Conservation (phyloP, 2,329 filamentous ascomycete species). For the Pseudocercospora cruenta region DNA sequence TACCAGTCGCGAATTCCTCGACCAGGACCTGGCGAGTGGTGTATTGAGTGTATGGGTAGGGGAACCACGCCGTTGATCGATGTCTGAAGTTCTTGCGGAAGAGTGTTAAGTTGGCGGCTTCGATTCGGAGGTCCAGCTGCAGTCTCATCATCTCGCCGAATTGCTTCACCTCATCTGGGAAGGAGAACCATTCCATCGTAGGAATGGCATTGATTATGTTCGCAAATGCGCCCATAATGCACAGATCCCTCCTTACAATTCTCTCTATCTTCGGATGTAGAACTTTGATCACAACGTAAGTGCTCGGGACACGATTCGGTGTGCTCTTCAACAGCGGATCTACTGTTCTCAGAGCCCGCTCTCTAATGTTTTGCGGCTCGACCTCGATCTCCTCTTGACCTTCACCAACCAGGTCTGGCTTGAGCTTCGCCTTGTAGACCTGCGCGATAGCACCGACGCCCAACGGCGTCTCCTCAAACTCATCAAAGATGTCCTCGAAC, state of each 20-base stretch:
- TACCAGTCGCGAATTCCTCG: slow-evolving; percentile 94
- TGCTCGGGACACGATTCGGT: slow-evolving; percentile 82
- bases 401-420: slow-evolving; percentile 69
- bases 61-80: slow-evolving; percentile 92
- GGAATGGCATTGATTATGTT: slow-evolving; percentile 80
- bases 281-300: slow-evolving; percentile 94
- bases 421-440: slow-evolving; percentile 94
- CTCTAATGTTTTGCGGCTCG: slow-evolving; percentile 59
- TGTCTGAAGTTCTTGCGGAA: slow-evolving; percentile 91
- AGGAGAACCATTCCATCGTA: slow-evolving; percentile 94
- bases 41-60: slow-evolving; percentile 89
- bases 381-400: slow-evolving; percentile 31
- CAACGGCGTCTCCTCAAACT: slow-evolving; percentile 86
- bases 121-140: slow-evolving; percentile 93
- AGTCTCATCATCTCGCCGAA: slow-evolving; percentile 99
- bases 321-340: slow-evolving; percentile 84
- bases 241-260: slow-evolving; percentile 84
- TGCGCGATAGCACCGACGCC: slow-evolving; percentile 97
- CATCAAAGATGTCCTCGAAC: slow-evolving; percentile 93
- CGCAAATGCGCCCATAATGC: slow-evolving; percentile 94
- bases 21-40: slow-evolving; percentile 90
- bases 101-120: slow-evolving; percentile 83
- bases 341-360: slow-evolving; percentile 78
- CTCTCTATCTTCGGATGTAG: slow-evolving; percentile 89
- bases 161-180: slow-evolving; percentile 89